These are phyloP conservation scores for Sugiyamaella pinicola DNA, from an alignment of 1,139 yeast species.

Conservation along the genomic window DNA sequence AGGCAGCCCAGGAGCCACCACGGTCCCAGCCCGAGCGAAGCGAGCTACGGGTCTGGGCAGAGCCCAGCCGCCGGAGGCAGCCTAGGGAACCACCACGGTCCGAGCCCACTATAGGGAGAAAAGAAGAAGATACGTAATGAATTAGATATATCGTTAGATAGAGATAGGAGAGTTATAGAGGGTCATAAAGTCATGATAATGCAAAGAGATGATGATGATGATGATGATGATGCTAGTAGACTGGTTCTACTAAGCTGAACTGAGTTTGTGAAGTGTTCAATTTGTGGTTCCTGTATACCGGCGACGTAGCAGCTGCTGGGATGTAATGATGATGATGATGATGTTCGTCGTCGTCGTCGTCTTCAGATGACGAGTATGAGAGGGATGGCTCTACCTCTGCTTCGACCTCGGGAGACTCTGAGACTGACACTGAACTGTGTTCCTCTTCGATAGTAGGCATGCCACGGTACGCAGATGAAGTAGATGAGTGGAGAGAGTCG, in stretches of 20 bases:
- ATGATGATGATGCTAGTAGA: no score
- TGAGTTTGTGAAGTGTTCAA: constrained; percentile 11
- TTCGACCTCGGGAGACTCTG: background rate
- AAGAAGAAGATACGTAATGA: no score
- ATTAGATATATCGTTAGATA: no score
- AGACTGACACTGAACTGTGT: constrained; percentile 15
- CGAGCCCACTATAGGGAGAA: no score
- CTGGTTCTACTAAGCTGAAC: constrained; percentile 6
- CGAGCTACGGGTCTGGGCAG: constrained; percentile 4
- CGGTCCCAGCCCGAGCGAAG: constrained; percentile 6
- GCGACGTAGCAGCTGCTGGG: constrained; percentile 2
- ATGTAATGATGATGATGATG: constrained; percentile 6
- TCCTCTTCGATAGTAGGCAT: constrained; percentile 35
- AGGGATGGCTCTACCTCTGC: constrained; percentile 20
- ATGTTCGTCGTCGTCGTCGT: constrained; percentile 27
- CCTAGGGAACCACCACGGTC: background rate
- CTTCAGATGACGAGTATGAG: constrained; percentile 29
- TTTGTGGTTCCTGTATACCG: constrained; percentile 11
- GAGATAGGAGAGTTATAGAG: no score
- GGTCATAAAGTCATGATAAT: no score
- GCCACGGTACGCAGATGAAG: constrained; percentile 21
- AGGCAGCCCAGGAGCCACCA: background rate
- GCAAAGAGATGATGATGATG: no score
- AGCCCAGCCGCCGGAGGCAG: background rate
- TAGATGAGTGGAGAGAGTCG: constrained; percentile 10